phyloP scores from a whole-genome alignment of 352 stramenopile genomes.

The Phytophthora fragariaefolia region DNA sequence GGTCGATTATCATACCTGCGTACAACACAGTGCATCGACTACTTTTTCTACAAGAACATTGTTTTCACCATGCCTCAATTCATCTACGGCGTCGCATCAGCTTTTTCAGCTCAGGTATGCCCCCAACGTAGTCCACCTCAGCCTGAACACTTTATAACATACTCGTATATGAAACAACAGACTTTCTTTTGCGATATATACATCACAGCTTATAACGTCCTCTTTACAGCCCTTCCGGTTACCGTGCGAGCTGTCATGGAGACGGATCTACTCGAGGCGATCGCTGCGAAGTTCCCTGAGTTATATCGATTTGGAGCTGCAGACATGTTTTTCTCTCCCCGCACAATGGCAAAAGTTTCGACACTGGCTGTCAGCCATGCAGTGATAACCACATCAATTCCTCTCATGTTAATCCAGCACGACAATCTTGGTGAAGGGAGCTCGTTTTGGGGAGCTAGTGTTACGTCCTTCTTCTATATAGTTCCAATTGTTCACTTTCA shows the following conservation, averaged over 20 bases:
- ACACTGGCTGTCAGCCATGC: constrained; percentile 64
- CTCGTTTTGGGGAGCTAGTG: constrained; percentile 89
- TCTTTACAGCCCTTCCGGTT: constrained; percentile 93
- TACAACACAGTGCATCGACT: constrained; percentile 95
- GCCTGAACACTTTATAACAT: background rate
- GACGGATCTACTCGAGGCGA: constrained; percentile 68
- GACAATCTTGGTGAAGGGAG: constrained; percentile 50
- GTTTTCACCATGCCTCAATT: constrained; percentile 92
- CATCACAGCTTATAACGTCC: constrained; percentile 95
- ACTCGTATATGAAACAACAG: constrained; percentile 28
- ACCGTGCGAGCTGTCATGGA: constrained; percentile 79
- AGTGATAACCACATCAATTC: constrained; percentile 59
- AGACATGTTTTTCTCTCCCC: constrained; percentile 70
- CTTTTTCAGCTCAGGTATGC: constrained; percentile 85
- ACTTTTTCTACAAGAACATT: constrained; percentile 99
- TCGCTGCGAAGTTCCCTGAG: constrained; percentile 75
- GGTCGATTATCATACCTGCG: constrained; percentile 97
- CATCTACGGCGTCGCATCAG: constrained; percentile 85
- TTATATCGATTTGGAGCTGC: constrained; percentile 67
- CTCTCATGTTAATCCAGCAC: constrained; percentile 62
- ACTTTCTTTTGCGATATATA: constrained; percentile 85
- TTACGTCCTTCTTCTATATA: constrained; percentile 93
- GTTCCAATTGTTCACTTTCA: constrained; percentile 93
- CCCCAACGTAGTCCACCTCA: background rate
- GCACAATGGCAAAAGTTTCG: constrained; percentile 49